Conservation (phyloP, 257 asterid species). For the Solanum neorickii region DNA sequence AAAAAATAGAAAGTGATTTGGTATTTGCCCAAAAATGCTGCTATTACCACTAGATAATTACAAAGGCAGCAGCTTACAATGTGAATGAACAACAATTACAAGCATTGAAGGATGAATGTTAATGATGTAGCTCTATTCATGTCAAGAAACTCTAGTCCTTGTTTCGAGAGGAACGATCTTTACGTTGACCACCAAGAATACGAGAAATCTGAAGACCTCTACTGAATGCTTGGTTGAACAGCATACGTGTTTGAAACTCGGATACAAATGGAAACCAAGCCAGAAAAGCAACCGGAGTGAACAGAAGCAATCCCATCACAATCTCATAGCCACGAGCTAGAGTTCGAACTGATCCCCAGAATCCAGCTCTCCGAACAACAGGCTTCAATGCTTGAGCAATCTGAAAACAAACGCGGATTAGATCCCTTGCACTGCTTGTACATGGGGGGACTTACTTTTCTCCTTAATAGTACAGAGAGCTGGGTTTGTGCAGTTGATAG, state of each 20-base stretch:
- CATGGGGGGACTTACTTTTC: background rate
- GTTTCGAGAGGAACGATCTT: slow-evolving; percentile 74
- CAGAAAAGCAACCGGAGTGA: slow-evolving; percentile 88
- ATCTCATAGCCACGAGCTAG: slow-evolving; percentile 90
- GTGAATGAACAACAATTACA: background rate
- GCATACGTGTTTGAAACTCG: slow-evolving; percentile 88
- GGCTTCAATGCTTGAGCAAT: slow-evolving; percentile 98
- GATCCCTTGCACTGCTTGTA: background rate
- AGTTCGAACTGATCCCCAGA: slow-evolving; percentile 88
- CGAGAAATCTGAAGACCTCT: slow-evolving; percentile 99
- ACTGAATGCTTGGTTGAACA: slow-evolving; percentile 99
- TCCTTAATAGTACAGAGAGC: background rate
- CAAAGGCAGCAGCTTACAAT: slow-evolving; percentile 1
- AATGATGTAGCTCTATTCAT: background rate
- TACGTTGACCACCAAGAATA: slow-evolving; percentile 87
- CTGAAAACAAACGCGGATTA: slow-evolving; percentile 17
- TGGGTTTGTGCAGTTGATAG: background rate
- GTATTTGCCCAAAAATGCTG: background rate
- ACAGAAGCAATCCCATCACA: slow-evolving; percentile 78
- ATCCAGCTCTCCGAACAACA: slow-evolving; percentile 45
- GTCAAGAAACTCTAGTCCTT: slow-evolving; percentile 43
- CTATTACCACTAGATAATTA: background rate
- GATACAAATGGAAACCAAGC: slow-evolving; percentile 99
- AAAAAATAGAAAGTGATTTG: background rate
- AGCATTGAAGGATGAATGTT: background rate